Evolutionary conservation across 2,329 filamentous ascomycete species (phyloP).

Genomic region (Rutstroemia sydowiana): DNA sequence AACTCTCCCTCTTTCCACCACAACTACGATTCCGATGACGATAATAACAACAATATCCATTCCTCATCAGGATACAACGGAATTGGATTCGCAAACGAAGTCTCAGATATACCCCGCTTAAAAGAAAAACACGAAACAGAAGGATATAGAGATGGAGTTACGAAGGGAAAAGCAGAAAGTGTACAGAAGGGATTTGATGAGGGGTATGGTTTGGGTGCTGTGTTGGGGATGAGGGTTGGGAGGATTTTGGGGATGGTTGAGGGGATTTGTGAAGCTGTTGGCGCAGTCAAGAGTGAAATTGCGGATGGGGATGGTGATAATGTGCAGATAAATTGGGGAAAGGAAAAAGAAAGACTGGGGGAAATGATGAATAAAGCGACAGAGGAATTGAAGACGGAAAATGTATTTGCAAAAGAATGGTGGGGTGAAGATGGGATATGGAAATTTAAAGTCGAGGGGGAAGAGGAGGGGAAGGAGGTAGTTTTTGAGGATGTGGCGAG

Average conservation of each 20-base stretch:
- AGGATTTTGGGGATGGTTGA: slow-evolving; percentile 71
- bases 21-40: not conserved
- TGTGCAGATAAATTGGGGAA: no score
- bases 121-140: slow-evolving; percentile 47
- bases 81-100: slow-evolving; percentile 21
- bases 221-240: slow-evolving; percentile 67
- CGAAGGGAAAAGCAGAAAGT: slow-evolving; percentile 63
- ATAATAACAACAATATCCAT: not conserved
- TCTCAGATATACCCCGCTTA: slow-evolving; percentile 27
- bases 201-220: slow-evolving; percentile 77
- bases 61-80: no score
- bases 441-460: slow-evolving; percentile 50
- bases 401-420: slow-evolving; percentile 58
- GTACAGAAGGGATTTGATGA: slow-evolving; percentile 89
- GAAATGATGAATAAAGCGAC: slow-evolving; percentile 42
- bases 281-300: not conserved
- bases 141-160: slow-evolving; percentile 85
- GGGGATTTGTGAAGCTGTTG: slow-evolving; percentile 52
- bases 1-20: slow-evolving; percentile 18
- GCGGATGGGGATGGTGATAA: slow-evolving; percentile 4
- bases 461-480: slow-evolving; percentile 35
- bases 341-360: slow-evolving; percentile 23
- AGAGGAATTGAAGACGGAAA: slow-evolving; percentile 51
- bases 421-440: slow-evolving; percentile 66
- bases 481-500: slow-evolving; percentile 56